Evolutionary conservation across 768 basidiomycete species (phyloP), one percentile per base, ranked within the genome.

Genomic region (Hygrophoropsis aurantiaca): DNA sequence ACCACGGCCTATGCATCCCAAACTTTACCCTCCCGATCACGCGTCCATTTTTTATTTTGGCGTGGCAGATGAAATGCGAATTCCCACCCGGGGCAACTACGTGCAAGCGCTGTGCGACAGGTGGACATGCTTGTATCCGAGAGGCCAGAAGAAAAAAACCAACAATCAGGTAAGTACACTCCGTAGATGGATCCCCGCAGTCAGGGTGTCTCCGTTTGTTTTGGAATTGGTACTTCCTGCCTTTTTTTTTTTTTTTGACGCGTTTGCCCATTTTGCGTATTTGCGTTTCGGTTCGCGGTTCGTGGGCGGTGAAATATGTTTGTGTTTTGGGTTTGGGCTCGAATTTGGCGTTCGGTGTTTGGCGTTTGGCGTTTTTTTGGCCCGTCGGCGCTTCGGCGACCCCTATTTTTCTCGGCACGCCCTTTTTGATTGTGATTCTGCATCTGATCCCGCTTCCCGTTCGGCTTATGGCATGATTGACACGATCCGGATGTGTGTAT

Each of bases 141-240:
- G 89, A 90, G 66, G 88, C 88, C 40, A 77, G 89, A 51, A 90
- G 88, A 69, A 85, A 81, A 45, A 76, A 82, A 58, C 85, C 79
- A 21, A 81, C 82, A 19, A 88, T 89, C 51, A 92, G 90, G 90
- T 92, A 65, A 80, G 89, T 81, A n/a, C n/a, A n/a, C n/a, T n/a
- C n/a, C n/a, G n/a, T n/a, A n/a, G n/a, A n/a, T n/a, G n/a, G n/a
- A n/a, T n/a, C n/a, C n/a, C n/a, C n/a, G n/a, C n/a, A n/a, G n/a
- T n/a, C n/a, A n/a, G n/a, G n/a, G n/a, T n/a, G n/a, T n/a, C n/a
- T n/a, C n/a, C n/a, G n/a, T n/a, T n/a, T n/a, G 30, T 45, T 46
- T 35, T 42, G 27, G 27, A 13, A 20, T 41, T 44, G 42, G 27
- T 36, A 13, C 40, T 43, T 21, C 20, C n/a, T 33, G 37, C 35